Base-by-base conservation (phyloP, 768 basidiomycete genomes). In the Agrocybe chaxingu region DNA sequence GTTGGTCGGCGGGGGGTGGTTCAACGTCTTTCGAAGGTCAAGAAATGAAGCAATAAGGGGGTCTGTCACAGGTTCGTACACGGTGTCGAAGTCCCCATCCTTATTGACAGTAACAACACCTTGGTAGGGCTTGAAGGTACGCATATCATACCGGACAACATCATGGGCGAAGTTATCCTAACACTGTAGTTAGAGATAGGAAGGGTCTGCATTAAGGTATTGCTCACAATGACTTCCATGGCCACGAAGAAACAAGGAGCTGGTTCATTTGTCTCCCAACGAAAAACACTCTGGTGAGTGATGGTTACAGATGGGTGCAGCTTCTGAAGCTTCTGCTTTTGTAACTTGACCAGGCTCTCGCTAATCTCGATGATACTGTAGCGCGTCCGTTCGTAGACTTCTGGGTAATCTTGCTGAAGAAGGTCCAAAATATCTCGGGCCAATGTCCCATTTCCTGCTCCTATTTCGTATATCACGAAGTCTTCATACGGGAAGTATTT, bases 111-210 rank as follows among this genome's bases (percentile, higher is more conserved):
- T 79, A 12, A 98, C 85, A 10, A 91, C 57, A 18, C 85, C 90
- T 65, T 99, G 95, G 42, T 87, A 82, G 0, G 97, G 94, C 58
- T 85, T 73, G 52, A 92, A 74, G 2, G 89, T 90, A 24, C 76
- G 71, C 40, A 89, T 70, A 62, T 95, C 87, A 61, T 98, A 98
- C 32, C 96, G 89, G 37, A 99, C 78, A 59, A 96, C 78, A 62
- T 99, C 97, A 63, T 98, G 96, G 1, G 93, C 87, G 59, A 98
- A 96, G 67, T 99, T 99, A 69, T 98, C 96, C 88, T 92, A 47
- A 35, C 7, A 13, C 42, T 13, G 45, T 53, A 31, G 47, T 46
- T 48, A 46, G 24, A 40, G 45, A 24, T 42, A 42, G 10, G 10
- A 32, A 29, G 5, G 31, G 8, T 35, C 29, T 2, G 18, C 10